Evolutionary conservation across 768 basidiomycete genomes (phyloP), one percentile per base, ranked within the genome.

Genomic region (Hirschioporus abietinus): DNA sequence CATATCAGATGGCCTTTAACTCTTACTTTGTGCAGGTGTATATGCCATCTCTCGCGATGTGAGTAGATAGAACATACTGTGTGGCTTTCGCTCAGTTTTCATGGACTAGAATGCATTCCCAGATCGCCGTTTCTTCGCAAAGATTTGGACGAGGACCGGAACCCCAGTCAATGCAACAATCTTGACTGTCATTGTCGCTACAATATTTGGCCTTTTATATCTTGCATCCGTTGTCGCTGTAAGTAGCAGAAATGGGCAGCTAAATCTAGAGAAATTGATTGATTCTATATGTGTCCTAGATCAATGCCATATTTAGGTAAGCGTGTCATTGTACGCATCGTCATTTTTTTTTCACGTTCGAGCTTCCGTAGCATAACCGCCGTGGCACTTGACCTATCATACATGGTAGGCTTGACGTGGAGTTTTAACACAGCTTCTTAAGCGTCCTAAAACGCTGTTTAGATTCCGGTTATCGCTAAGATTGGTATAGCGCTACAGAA

Each of bases 281-380:
- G 26, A n/a, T 59, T 20, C 25, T n/a, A 67, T 59, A 65, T 20
- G 12, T 30, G 20, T 10, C 58, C 26, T 27, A 69, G 69, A 70
- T 70, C 24, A 71, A 71, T 63, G 70, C 70, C 1, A 69, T 71
- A 20, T 71, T 71, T 60, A 71, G 70, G 67, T 68, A 67, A 27
- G 23, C 36, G 27, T 59, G 15, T 52, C 20, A 52, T 0, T n/a
- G 60, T 34, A n/a, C 25, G 8, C 35, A 30, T 7, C 34, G 30
- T 64, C 1, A 18, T n/a, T 9, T 35, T 42, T 42, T 64, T 35
- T n/a, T n/a, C n/a, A n/a, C n/a, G 34, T 1, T 30, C 26, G 30
- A 24, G 12, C 61, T 10, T 65, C 64, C 7, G 7, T 27, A 68
- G 67, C 60, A 68, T 71, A 42, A 71, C 70, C 7, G 70, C 70